Conservation (phyloP, 2,329 filamentous ascomycete genomes). For the Xylariaceae sp. region DNA sequence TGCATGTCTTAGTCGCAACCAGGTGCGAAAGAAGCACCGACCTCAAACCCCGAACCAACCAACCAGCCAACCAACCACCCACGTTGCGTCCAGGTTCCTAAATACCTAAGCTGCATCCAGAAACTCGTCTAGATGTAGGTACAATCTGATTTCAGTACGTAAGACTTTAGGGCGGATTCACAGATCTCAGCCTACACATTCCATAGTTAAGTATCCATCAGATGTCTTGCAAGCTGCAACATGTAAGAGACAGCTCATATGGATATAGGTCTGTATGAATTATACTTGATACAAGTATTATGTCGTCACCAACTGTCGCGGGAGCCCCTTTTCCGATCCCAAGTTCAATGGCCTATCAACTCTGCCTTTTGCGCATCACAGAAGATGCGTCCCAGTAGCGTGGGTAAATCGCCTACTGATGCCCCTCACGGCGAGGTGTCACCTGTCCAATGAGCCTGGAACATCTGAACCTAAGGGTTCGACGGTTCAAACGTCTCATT, state of each 20-base stretch:
- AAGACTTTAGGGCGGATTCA: background rate
- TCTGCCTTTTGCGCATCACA: background rate
- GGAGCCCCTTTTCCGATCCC: background rate
- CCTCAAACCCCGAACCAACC: constrained; percentile 15
- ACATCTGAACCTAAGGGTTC: too few relatives aligned
- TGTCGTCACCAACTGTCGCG: constrained; percentile 1
- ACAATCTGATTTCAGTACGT: too few relatives aligned
- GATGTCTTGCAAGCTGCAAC: too few relatives aligned
- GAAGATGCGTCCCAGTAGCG: background rate
- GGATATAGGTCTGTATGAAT: too few relatives aligned
- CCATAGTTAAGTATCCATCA: too few relatives aligned
- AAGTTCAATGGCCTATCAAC: background rate
- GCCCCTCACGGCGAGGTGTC: background rate
- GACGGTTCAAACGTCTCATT: too few relatives aligned
- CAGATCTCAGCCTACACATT: background rate
- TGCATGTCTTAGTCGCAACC: constrained; percentile 8
- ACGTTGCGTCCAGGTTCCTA: constrained; percentile 1
- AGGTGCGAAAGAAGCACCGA: constrained; percentile 7
- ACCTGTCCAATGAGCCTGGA: background rate
- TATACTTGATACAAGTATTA: too few relatives aligned
- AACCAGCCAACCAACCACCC: constrained; percentile 2
- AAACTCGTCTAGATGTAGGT: constrained; percentile 5
- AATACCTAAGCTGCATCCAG: background rate
- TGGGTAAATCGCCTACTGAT: background rate
- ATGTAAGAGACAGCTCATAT: too few relatives aligned